Conservation (phyloP, 2,329 filamentous ascomycete genomes). For the Penicillium sp. region DNA sequence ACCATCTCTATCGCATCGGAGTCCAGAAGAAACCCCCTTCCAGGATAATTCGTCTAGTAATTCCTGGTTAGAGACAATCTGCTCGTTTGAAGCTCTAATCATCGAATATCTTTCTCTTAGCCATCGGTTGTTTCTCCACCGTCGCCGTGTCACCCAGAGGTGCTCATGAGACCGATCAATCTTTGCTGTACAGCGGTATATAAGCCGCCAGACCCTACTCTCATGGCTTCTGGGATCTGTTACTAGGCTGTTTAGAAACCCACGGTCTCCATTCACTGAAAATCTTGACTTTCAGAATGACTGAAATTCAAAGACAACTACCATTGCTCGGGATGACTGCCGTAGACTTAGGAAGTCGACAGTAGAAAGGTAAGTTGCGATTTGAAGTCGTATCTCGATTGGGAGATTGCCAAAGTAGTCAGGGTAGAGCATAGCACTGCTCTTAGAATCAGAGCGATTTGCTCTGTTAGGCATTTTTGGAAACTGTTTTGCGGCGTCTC, state of each 20-base stretch:
- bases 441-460: background rate
- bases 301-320: constrained; percentile 4
- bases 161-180: background rate
- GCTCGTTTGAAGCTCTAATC: background rate
- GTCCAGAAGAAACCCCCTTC: background rate
- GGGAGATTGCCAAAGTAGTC: constrained; percentile 5
- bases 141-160: background rate
- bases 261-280: constrained; percentile 5
- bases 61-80: background rate
- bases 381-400: constrained; percentile 5
- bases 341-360: constrained; percentile 8
- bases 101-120: constrained; percentile 5
- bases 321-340: constrained; percentile 9
- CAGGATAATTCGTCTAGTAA: background rate
- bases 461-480: background rate
- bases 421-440: background rate
- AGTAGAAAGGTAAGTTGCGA: constrained; percentile 5
- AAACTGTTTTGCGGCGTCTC: background rate
- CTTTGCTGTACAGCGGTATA: constrained; percentile 6
- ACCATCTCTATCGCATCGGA: constrained; percentile 1
- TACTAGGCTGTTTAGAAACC: background rate
- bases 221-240: background rate
- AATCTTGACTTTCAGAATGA: constrained; percentile 8
- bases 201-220: constrained; percentile 3
- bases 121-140: constrained; percentile 10